Conservation (phyloP, 2,329 filamentous ascomycete genomes). For the Lasiodiplodia hormozganensis region DNA sequence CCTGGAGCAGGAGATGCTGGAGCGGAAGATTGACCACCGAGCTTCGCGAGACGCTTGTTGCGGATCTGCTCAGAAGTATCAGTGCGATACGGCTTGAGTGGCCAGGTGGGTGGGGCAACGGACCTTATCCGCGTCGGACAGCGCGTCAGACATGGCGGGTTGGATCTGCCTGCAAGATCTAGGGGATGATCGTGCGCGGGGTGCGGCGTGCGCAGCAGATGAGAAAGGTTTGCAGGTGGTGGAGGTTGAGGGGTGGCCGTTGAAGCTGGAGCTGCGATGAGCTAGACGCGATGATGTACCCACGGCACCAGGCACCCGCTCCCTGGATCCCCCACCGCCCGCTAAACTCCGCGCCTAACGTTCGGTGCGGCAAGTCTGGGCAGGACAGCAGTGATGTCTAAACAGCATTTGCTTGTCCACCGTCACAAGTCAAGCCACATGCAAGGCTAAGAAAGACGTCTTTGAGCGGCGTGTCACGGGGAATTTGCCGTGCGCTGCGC, state of each 20-base stretch:
- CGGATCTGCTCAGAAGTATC: conserved; percentile 62
- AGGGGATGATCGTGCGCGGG: conserved; percentile 32
- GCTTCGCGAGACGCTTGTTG: conserved; percentile 70
- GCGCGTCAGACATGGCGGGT: conserved; percentile 38
- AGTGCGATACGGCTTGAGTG: conserved; percentile 34
- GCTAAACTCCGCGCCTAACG: conserved; percentile 26
- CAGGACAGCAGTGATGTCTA: neutral
- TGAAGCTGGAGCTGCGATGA: conserved; percentile 12
- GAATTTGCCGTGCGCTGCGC: neutral
- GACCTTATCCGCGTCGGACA: conserved; percentile 58
- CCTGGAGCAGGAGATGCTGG: conserved; percentile 32
- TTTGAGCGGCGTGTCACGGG: neutral
- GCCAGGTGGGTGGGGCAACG: conserved; percentile 26
- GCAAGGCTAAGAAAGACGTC: neutral
- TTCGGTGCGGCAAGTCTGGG: conserved; percentile 16
- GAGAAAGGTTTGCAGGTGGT: conserved; percentile 1
- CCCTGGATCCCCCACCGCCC: conserved; percentile 21
- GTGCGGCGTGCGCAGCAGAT: conserved; percentile 36
- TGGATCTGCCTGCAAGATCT: neutral
- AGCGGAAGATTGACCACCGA: conserved; percentile 51
- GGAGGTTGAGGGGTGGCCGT: neutral
- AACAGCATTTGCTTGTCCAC: neutral
- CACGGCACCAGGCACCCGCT: conserved; percentile 21
- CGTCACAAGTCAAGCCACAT: neutral
- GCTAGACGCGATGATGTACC: conserved; percentile 26